Base-by-base conservation (phyloP, 2,329 filamentous ascomycete genomes). In the Curvularia lunata region DNA sequence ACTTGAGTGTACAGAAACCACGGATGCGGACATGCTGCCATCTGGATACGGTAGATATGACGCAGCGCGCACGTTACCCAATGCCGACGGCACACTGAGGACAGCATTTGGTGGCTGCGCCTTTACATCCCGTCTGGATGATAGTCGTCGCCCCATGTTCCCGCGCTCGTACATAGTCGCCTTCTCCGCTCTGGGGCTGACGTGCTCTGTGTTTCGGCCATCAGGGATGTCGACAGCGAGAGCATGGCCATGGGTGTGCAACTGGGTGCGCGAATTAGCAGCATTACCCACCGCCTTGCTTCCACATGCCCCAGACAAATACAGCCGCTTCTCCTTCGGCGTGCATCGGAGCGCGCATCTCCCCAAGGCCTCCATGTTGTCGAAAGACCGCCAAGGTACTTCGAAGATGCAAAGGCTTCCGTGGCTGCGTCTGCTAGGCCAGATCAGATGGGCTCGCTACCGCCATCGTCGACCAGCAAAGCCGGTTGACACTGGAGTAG, bases 201-300 rank as follows among this genome's bases (percentile, higher is more conserved):
- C 68, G 67, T 71, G 72, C 69, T 64, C 59, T 61, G 52, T 53
- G 67, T 71, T 68, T 69, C 65, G 67, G 65, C 60, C 53, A 58
- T 61, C 67, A 64, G 66, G 65, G 60, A 65, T 66, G 47, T 47
- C 42, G 59, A 59, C 53, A 52, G 60, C 45, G 54, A 59, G 30
- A 38, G 52, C 47, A 48, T 58, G 47, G 38, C 56, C 41, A 55
- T 41, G 51, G 30, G 45, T 5, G n/a, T 7, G 34, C 16, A 37
- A 37, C 8, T 37, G 34, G 34, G 58, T 57, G 67, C 60, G 46
- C 47, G 47, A 49, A 52, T 41, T 38, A 63, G 62, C 62, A 62
- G 62, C 56, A 58, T 55, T 52, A 56, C 48, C 55, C 52, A 55
- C 59, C 27, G 30, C 38, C 10, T 21, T 30, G 28, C 28, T 27